Percentiles rank a stretch among this genome's conserved stretches.
Conservation (phyloP, 257 asterid species). For the Pogostemon cablin region DNA sequence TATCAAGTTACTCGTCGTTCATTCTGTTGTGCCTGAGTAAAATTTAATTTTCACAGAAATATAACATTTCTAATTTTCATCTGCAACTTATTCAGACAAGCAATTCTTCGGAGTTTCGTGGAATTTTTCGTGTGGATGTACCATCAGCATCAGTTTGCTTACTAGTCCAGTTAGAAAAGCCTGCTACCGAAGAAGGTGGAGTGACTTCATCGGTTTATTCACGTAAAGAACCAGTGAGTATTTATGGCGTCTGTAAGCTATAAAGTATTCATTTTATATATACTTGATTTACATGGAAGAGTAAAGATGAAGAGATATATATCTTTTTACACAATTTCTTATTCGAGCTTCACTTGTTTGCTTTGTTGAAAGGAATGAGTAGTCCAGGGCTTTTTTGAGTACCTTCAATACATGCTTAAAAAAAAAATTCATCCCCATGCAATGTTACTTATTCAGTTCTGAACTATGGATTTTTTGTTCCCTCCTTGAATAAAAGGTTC, state of each 20-base stretch:
- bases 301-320: conserved; percentile 29
- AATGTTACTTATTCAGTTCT: conserved; percentile 29
- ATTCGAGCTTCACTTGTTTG: conserved; percentile 24
- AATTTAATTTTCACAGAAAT: conserved; percentile 5
- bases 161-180: conserved; percentile 95
- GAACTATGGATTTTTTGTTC: conserved; percentile 22
- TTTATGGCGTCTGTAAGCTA: conserved; percentile 25
- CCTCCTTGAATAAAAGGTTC: conserved; percentile 55
- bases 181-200: conserved; percentile 99
- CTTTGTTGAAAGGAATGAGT: conserved; percentile 8
- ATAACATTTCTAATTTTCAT: conserved; percentile 30
- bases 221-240: conserved; percentile 97
- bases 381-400: conserved; percentile 3
- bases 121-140: conserved; percentile 88
- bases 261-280: background rate
- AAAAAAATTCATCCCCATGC: conserved; percentile 16
- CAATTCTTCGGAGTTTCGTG: conserved; percentile 66
- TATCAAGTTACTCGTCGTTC: conserved; percentile 12
- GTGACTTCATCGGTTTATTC: conserved; percentile 97
- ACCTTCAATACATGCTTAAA: conserved; percentile 10
- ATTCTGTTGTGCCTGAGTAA: conserved; percentile 18
- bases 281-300: conserved; percentile 26
- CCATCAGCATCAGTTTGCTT: conserved; percentile 97
- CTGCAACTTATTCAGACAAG: conserved; percentile 56
- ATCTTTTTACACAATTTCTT: conserved; percentile 15